Conservation (phyloP, 2,329 filamentous ascomycete species). For the Monosporascus sp. region DNA sequence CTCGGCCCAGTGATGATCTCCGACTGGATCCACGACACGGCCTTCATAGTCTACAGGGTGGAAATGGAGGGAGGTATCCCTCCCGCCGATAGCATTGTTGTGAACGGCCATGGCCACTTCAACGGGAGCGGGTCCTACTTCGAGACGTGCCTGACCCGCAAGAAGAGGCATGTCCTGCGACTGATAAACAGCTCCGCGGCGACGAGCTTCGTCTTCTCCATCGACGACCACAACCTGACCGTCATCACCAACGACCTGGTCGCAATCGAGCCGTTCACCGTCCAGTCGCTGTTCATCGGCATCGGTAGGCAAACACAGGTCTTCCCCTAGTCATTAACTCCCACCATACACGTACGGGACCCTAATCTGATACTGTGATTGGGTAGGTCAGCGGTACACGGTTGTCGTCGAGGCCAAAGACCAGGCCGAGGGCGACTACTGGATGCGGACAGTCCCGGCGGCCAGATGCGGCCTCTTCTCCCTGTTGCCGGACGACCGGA, state of each 20-base stretch:
- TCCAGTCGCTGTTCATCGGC: conserved; percentile 38
- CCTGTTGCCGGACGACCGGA: conserved; percentile 10
- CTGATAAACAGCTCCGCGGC: conserved; percentile 41
- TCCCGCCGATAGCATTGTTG: conserved; percentile 24
- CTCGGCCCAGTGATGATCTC: conserved; percentile 40
- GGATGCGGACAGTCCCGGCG: conserved; percentile 22
- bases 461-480: conserved; percentile 7
- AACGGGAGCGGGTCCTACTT: conserved; percentile 18
- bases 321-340: conserved; percentile 18
- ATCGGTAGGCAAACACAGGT: conserved; percentile 27
- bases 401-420: conserved; percentile 17
- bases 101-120: conserved; percentile 29
- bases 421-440: conserved; percentile 15
- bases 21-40: conserved; percentile 39
- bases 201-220: conserved; percentile 35
- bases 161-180: conserved; percentile 36
- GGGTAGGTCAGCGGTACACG: conserved; percentile 27
- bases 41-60: conserved; percentile 12
- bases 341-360: no score
- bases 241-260: conserved; percentile 46
- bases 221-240: conserved; percentile 43
- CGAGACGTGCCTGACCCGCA: conserved; percentile 23
- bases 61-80: conserved; percentile 6
- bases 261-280: conserved; percentile 41
- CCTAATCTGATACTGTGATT: conserved; percentile 20